Percentiles rank a stretch among this genome's conserved stretches.
Conservation (phyloP, 2,329 filamentous ascomycete genomes). For the Bimuria novae-zelandiae region DNA sequence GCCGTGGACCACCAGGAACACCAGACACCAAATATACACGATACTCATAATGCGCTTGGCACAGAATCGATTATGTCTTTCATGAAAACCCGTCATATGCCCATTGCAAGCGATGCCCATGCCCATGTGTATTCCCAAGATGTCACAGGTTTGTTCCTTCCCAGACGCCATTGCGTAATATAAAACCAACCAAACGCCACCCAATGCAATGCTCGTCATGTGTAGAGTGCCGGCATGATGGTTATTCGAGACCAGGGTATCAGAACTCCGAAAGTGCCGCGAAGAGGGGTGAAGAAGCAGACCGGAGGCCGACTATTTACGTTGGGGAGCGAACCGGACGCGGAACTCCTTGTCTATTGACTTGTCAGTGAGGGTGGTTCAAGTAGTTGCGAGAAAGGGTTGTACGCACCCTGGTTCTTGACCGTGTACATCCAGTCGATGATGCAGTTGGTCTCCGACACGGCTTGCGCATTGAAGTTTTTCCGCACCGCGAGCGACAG, state of each 20-base stretch:
- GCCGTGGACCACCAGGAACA: not conserved
- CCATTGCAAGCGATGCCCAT: not conserved
- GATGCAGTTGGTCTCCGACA: slow-evolving; percentile 82
- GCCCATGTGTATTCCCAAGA: too few species aligned
- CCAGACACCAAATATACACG: slow-evolving; percentile 1
- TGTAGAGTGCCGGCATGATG: slow-evolving; percentile 28
- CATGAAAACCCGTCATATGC: not conserved
- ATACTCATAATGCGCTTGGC: not conserved
- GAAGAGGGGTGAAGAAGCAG: slow-evolving; percentile 18
- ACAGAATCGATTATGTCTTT: not conserved
- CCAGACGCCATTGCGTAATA: not conserved
- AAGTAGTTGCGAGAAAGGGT: not conserved
- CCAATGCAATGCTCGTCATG: slow-evolving; percentile 40
- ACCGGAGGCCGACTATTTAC: slow-evolving; percentile 31
- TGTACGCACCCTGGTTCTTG: slow-evolving; percentile 57
- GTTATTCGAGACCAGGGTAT: slow-evolving; percentile 38
- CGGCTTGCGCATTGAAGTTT: slow-evolving; percentile 79
- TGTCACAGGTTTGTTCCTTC: not conserved
- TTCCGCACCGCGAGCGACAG: slow-evolving; percentile 75
- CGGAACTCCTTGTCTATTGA: slow-evolving; percentile 53
- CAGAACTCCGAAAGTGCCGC: slow-evolving; percentile 38
- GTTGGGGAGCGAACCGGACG: slow-evolving; percentile 49
- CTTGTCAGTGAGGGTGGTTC: slow-evolving; percentile 8
- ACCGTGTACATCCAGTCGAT: slow-evolving; percentile 78
- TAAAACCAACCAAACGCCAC: slow-evolving; percentile 29